phyloP scores from a whole-genome alignment of 192 early-diverging fungal species.

The Chytriomyces hyalinus region DNA sequence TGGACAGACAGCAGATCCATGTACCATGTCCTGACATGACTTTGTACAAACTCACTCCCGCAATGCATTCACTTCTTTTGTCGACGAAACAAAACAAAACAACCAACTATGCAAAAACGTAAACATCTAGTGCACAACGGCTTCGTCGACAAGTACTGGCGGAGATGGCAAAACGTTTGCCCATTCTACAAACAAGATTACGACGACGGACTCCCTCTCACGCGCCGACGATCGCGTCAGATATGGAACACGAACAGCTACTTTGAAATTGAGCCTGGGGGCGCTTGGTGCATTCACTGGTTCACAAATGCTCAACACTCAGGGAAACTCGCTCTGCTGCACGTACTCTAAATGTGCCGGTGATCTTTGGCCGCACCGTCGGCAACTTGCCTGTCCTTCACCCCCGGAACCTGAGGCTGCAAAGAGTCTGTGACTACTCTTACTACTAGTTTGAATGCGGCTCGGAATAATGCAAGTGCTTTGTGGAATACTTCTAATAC shows the following conservation, averaged over 20 bases:
- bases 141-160: slow-evolving; percentile 14
- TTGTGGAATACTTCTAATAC: not conserved
- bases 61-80: not conserved
- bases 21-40: slow-evolving; percentile 12
- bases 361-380: not conserved
- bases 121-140: slow-evolving; percentile 4
- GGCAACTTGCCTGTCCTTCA: not conserved
- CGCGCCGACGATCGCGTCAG: slow-evolving; percentile 1
- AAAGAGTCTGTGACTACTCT: not conserved
- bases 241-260: not conserved
- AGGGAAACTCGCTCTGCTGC: slow-evolving; percentile 4
- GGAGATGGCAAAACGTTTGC: slow-evolving; percentile 7
- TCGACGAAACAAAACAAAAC: not conserved
- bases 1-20: slow-evolving; percentile 10
- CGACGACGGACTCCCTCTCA: not conserved
- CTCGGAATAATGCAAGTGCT: not conserved
- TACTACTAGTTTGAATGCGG: not conserved
- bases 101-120: not conserved
- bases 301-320: not conserved
- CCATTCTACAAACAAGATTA: not conserved
- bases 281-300: slow-evolving; percentile 6
- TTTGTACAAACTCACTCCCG: slow-evolving; percentile 12
- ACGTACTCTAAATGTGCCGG: slow-evolving; percentile 1
- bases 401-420: not conserved
- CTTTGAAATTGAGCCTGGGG: not conserved